Evolutionary conservation across 306 rosid genomes (phyloP).

Genomic region (Mucuna pruriens): DNA sequence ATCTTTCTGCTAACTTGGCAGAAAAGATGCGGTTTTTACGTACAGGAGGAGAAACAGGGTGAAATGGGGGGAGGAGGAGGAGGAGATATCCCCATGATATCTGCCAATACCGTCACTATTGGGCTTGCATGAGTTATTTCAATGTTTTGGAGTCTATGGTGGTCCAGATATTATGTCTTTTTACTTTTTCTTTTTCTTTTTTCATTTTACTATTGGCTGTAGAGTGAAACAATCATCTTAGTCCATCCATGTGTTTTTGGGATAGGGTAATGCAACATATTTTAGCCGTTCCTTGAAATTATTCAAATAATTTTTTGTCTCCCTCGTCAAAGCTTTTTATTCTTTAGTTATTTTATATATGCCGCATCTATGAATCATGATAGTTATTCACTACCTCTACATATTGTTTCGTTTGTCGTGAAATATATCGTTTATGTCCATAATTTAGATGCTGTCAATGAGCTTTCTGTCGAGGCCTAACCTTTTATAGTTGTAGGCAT

Average conservation of each 20-base stretch:
- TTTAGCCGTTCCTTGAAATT: conserved; percentile 39
- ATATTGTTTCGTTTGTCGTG: not conserved
- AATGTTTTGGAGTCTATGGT: conserved; percentile 50
- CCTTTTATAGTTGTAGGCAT: not conserved
- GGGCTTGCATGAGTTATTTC: conserved; percentile 42
- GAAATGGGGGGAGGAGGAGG: conserved; percentile 36
- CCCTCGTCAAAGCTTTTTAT: not conserved
- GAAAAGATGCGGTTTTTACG: conserved; percentile 47
- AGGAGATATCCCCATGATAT: conserved; percentile 44
- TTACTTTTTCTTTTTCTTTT: conserved; percentile 6
- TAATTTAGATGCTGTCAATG: not conserved
- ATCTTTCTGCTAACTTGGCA: conserved; percentile 82
- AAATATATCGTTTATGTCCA: not conserved
- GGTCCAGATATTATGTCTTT: conserved; percentile 48
- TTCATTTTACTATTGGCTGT: conserved; percentile 47
- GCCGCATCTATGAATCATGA: not conserved
- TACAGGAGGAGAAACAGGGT: conserved; percentile 40
- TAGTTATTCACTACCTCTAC: not conserved
- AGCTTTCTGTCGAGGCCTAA: not conserved
- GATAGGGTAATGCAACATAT: conserved; percentile 53
- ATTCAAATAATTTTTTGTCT: conserved; percentile 34
- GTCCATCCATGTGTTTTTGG: conserved; percentile 52
- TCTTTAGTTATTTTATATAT: not conserved
- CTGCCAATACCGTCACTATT: conserved; percentile 43
- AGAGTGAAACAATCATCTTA: conserved; percentile 51